These are phyloP conservation scores for Moringa oleifera DNA, from an alignment of 345 rosid genomes.

Conservation along the genomic window DNA sequence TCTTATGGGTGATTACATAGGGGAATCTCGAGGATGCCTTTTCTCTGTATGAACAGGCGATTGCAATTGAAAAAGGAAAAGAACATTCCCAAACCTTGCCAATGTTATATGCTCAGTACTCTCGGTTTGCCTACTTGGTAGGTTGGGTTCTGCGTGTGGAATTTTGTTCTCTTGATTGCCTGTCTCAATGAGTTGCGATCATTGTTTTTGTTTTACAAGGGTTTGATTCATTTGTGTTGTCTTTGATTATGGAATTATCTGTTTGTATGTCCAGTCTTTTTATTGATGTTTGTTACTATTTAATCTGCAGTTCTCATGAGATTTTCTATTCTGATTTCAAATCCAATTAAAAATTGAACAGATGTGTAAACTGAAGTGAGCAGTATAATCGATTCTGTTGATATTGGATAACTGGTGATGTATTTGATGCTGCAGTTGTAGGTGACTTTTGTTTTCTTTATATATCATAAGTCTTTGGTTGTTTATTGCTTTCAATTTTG, in stretches of 20 bases:
- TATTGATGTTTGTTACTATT: neutral
- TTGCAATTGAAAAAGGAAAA: conserved; percentile 94
- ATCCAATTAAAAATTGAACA: neutral
- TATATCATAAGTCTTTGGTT: neutral
- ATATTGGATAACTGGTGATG: neutral
- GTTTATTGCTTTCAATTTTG: conserved; percentile 5
- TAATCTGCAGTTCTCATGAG: neutral
- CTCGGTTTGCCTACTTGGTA: conserved; percentile 76
- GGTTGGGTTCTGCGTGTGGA: conserved; percentile 12
- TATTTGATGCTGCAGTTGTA: neutral
- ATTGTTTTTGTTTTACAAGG: no score
- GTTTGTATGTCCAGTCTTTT: no score
- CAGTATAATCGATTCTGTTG: neutral
- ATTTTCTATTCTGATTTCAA: neutral
- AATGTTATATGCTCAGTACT: conserved; percentile 79
- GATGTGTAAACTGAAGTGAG: neutral
- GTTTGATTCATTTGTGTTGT: neutral
- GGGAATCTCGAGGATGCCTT: conserved; percentile 76
- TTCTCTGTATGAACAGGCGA: conserved; percentile 81
- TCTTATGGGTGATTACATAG: conserved; percentile 37
- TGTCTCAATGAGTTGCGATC: no score
- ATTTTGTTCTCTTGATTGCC: neutral
- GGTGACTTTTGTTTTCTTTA: neutral
- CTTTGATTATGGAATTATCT: neutral
- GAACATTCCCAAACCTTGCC: conserved; percentile 76